These are phyloP conservation scores for Pseudopyrenochaeta lycopersici DNA, from an alignment of 2,329 filamentous ascomycete species.

Conservation along the genomic window DNA sequence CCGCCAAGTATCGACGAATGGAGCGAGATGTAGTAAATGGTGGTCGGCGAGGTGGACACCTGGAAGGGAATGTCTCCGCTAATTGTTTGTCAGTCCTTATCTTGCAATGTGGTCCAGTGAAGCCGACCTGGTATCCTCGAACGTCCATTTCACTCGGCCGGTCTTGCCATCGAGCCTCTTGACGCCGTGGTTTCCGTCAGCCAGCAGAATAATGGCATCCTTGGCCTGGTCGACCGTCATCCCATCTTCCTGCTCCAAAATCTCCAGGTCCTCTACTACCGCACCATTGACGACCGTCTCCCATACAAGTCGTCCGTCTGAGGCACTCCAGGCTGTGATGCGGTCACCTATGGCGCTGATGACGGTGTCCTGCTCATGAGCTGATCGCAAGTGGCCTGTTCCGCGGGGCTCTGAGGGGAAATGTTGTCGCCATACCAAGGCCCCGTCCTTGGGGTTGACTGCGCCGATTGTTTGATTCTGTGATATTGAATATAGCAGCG, in stretches of 20 bases:
- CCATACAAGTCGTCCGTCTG: constrained; percentile 83
- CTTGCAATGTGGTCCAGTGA: neutral
- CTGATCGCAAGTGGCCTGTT: constrained; percentile 68
- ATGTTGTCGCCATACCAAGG: constrained; percentile 85
- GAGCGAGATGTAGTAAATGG: constrained; percentile 79
- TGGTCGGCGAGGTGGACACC: constrained; percentile 73
- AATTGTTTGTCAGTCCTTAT: constrained; percentile 27
- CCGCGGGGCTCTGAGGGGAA: constrained; percentile 58
- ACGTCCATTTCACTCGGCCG: constrained; percentile 82
- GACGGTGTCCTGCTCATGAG: constrained; percentile 80
- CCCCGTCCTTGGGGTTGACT: constrained; percentile 86
- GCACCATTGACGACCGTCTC: constrained; percentile 66
- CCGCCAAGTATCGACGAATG: constrained; percentile 71
- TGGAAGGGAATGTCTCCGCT: constrained; percentile 78
- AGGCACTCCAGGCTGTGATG: constrained; percentile 83
- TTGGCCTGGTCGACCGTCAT: constrained; percentile 59
- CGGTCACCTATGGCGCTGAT: constrained; percentile 75
- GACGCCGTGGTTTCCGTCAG: constrained; percentile 66
- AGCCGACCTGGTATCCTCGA: constrained; percentile 66
- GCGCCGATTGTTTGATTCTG: constrained; percentile 85
- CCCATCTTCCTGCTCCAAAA: constrained; percentile 74
- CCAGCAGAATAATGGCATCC: constrained; percentile 75
- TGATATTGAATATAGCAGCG: constrained; percentile 89
- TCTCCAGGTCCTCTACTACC: constrained; percentile 75
- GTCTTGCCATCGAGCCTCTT: constrained; percentile 76